These are phyloP conservation scores for Saccharomycopsis capsularis DNA, from an alignment of 805 yeast species.

Conservation along the genomic window DNA sequence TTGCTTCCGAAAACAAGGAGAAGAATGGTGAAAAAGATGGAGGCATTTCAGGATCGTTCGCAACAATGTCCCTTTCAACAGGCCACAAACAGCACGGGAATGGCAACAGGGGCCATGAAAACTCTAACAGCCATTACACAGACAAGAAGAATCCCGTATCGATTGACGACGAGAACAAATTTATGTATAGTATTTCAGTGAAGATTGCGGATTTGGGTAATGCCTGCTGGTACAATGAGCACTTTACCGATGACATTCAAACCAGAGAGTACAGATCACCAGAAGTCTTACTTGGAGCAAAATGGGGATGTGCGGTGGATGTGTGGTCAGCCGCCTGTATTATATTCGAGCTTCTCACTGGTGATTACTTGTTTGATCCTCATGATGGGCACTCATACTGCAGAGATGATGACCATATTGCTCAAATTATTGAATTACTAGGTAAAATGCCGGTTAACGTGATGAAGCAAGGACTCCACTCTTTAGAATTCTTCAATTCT, in stretches of 20 bases:
- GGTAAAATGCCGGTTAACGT: slow-evolving; percentile 35
- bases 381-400: slow-evolving; percentile 38
- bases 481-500: slow-evolving; percentile 56
- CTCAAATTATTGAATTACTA: slow-evolving; percentile 52
- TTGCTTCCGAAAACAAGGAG: background rate
- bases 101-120: background rate
- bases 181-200: slow-evolving; percentile 26
- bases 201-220: slow-evolving; percentile 68
- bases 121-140: background rate
- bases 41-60: slow-evolving; percentile 15
- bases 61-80: slow-evolving; percentile 9
- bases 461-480: slow-evolving; percentile 52
- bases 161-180: slow-evolving; percentile 6
- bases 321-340: slow-evolving; percentile 56
- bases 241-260: slow-evolving; percentile 62
- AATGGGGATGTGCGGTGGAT: slow-evolving; percentile 61
- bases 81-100: background rate
- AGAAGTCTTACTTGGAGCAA: slow-evolving; percentile 49
- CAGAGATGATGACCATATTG: slow-evolving; percentile 57
- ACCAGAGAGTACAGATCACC: slow-evolving; percentile 64
- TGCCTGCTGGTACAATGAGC: slow-evolving; percentile 57
- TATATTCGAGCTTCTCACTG: slow-evolving; percentile 52
- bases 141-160: background rate
- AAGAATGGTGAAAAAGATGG: background rate
- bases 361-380: slow-evolving; percentile 60